Base-by-base conservation (phyloP, 345 rosid species). In the Brassica carinata region DNA sequence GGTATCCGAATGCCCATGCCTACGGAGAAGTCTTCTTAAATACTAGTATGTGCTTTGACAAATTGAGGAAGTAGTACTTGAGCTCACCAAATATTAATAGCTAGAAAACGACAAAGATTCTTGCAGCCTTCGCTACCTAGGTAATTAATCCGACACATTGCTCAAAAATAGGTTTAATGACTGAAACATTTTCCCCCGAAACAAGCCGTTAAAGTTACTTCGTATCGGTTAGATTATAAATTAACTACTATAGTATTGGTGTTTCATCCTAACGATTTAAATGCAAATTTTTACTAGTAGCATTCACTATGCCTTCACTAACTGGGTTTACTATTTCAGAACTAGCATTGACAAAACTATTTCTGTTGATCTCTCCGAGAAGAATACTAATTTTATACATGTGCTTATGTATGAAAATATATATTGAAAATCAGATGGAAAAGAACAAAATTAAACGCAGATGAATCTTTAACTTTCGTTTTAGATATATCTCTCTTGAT, bases 91-190 rank as follows among this genome's bases (percentile, higher is more conserved):
- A 58, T 72, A 66, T 40, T 34, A 78, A 72, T 69, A 27, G 14
- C 19, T 72, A 79, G 68, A 79, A 66, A 30, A 58, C 69, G 64
- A 73, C 78, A 67, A 34, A 58, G 11, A 67, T 73, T 67, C 51
- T 59, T 64, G 43, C 67, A 17, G 11, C 68, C 68, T 79, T 79
- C 57, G 57, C 69, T 74, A 73, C 68, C 78, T 34, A 74, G 45
- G 9, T 74, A 68, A 62, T 61, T 80, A 73, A 73, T 67, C 53
- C 61, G 43, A 43, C 74, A 67, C 68, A 15, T 31, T 61, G 69
- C 78, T 67, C 82, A 43, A 34, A 72, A 38, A 11, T 3, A 64
- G 43, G 76, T 72, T 9, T 62, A 18, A 18, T 62, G 70, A 43
- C 27, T 15, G 62, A 40, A 77, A 23, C 76, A 71, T 71, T 11